phyloP scores from a whole-genome alignment of 768 basidiomycete species.

The Podaxis mareebaensis region DNA sequence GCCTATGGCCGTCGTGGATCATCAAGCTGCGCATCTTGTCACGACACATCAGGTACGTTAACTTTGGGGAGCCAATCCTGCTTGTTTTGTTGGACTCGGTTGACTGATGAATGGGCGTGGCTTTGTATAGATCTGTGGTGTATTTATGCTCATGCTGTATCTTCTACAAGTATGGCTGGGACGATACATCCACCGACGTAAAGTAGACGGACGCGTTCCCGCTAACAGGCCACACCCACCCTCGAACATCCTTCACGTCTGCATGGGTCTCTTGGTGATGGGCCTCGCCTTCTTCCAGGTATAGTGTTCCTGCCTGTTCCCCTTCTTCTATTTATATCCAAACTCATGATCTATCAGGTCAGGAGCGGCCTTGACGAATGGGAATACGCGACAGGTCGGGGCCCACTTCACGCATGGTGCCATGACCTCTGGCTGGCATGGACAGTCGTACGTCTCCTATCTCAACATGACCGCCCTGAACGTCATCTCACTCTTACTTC shows the following conservation, averaged over 20 bases:
- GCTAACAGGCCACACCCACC: slow-evolving; percentile 44
- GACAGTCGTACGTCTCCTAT: slow-evolving; percentile 40
- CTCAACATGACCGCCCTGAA: background rate
- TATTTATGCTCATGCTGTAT: slow-evolving; percentile 51
- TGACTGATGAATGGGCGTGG: background rate
- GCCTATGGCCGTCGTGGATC: slow-evolving; percentile 43
- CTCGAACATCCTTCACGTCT: slow-evolving; percentile 57
- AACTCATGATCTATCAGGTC: slow-evolving; percentile 26
- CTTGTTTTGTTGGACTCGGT: background rate
- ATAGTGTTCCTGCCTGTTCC: slow-evolving; percentile 7
- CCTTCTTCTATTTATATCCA: background rate
- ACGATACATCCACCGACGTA: slow-evolving; percentile 48
- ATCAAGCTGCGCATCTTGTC: slow-evolving; percentile 42
- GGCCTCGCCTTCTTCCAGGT: slow-evolving; percentile 55
- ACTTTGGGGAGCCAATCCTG: background rate
- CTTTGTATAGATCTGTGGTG: slow-evolving; percentile 46
- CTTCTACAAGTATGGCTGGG: slow-evolving; percentile 55
- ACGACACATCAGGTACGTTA: slow-evolving; percentile 50
- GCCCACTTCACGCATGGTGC: slow-evolving; percentile 36
- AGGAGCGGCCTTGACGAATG: slow-evolving; percentile 48
- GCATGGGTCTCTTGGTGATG: slow-evolving; percentile 51
- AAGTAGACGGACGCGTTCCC: slow-evolving; percentile 29
- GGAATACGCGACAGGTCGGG: slow-evolving; percentile 36
- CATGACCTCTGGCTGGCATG: slow-evolving; percentile 45
- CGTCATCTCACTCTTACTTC: background rate